Evolutionary conservation across 2,329 filamentous ascomycete genomes (phyloP).

Genomic region (Pseudophaeomoniella oleicola): DNA sequence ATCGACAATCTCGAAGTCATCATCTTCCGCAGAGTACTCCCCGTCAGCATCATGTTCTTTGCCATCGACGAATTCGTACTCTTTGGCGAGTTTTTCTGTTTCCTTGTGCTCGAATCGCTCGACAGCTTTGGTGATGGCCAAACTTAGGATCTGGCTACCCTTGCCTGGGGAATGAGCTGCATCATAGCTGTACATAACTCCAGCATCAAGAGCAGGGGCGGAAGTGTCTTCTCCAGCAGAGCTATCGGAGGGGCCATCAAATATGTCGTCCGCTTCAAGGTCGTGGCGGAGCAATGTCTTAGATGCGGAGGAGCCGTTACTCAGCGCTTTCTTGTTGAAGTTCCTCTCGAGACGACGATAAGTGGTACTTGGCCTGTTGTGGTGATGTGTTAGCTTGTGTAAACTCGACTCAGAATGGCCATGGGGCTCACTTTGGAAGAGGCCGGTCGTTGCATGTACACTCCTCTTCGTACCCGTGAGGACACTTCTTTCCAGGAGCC

Average conservation of each 20-base stretch:
- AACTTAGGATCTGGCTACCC: conserved; percentile 43
- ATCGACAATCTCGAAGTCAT: conserved; percentile 28
- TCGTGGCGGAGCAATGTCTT: conserved; percentile 17
- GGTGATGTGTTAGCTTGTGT: not conserved
- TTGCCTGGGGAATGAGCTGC: conserved; percentile 31
- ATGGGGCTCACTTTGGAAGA: not conserved
- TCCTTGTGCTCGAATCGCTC: conserved; percentile 45
- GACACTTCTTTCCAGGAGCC: conserved; percentile 5
- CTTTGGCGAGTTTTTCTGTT: conserved; percentile 44
- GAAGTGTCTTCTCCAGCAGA: conserved; percentile 21
- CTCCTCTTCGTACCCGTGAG: conserved; percentile 2
- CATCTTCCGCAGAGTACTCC: conserved; percentile 15
- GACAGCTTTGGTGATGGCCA: conserved; percentile 41
- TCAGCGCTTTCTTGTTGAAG: no score
- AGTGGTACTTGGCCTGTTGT: conserved; percentile 3
- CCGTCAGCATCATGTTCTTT: conserved; percentile 22
- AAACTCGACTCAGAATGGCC: not conserved
- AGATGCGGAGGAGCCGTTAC: conserved; percentile 5
- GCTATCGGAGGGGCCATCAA: conserved; percentile 14
- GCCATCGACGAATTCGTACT: conserved; percentile 40
- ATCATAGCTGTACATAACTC: conserved; percentile 41
- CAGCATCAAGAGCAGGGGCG: conserved; percentile 28
- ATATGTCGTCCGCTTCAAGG: conserved; percentile 18
- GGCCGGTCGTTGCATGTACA: conserved; percentile 1
- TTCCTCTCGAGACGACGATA: not conserved